Percentiles rank a stretch among this genome's conserved stretches.
phyloP scores from a whole-genome alignment of 225 moss, liverwort and hornwort genomes.

The Antitrichia curtipendula region DNA sequence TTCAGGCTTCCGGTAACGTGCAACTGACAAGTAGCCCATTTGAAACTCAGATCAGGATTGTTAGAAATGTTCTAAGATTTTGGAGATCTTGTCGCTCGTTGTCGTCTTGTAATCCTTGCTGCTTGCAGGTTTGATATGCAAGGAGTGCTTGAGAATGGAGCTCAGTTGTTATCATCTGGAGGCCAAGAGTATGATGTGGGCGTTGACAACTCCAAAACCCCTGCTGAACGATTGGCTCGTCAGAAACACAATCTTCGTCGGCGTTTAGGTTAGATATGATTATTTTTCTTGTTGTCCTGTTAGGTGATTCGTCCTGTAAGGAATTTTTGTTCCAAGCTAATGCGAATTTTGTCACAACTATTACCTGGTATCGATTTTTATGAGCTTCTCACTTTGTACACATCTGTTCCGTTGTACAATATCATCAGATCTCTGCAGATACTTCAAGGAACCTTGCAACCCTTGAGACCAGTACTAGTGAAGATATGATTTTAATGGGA shows the following conservation, averaged over 20 bases:
- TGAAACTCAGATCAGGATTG: background rate
- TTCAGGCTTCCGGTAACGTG: background rate
- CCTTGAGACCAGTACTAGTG: background rate
- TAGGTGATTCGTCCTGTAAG: background rate
- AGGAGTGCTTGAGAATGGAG: constrained; percentile 78
- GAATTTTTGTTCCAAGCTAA: background rate
- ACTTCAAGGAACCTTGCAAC: background rate
- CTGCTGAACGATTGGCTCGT: constrained; percentile 73
- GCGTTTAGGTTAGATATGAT: constrained; percentile 47
- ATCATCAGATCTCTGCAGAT: background rate
- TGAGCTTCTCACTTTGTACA: background rate
- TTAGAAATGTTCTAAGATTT: background rate
- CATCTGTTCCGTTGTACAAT: background rate
- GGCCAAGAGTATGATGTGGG: constrained; percentile 92
- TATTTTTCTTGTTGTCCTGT: background rate
- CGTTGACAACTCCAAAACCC: constrained; percentile 70
- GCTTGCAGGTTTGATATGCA: constrained; percentile 69
- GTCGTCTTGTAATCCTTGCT: background rate
- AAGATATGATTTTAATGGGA: background rate
- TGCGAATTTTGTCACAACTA: background rate
- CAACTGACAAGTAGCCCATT: background rate
- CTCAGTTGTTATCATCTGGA: constrained; percentile 79
- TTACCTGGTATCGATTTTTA: background rate
- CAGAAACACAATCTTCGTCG: constrained; percentile 77
- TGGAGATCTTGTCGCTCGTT: background rate